Base-by-base conservation (phyloP, 352 stramenopile species). In the Phytophthora macrochlamydospora region DNA sequence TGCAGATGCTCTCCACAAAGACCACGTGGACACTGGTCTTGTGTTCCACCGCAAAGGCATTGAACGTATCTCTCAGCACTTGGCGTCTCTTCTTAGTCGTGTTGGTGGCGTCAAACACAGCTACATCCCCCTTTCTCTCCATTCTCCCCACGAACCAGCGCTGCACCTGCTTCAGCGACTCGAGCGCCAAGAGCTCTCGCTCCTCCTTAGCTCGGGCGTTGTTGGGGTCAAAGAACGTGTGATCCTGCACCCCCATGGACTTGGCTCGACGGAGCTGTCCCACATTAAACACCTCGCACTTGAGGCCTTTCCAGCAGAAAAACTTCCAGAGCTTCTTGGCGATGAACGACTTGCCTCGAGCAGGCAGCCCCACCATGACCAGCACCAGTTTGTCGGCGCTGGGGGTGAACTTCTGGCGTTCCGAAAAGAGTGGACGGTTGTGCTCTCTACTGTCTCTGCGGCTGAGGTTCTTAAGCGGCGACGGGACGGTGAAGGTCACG, bases 261-360 rank as follows among this genome's bases (percentile, higher is more conserved):
- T 96, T 78, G 56, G 91, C 83, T 24, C 94, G 87, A 0, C 96
- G 87, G 58, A 98, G 91, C 63, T 99, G 92, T 0, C 94, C 95
- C 7, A 98, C 95, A 75, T 99, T 98, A 74, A 98, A 98, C 13
- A 98, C 93, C 38, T 92, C 71, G 50, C 72, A 83, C 62, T 86
- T 75, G 44, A 89, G 71, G n/a, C 86, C 86, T 56, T 93, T 94
- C 86, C 86, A 94, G 57, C 74, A 86, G 28, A 92, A 73, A 59
- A 91, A 92, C 65, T 91, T 92, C 56, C 75, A 82, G 2, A 94
- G 74, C 58, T 97, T 97, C 67, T 98, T 97, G 54, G 94, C 92
- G 68, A 98, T 98, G 71, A 98, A 97, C 53, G 95, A 98, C 72
- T 99, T 99, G 51, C 96, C 96, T 8, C 93, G 95, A 1, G 91